Evolutionary conservation across 1,139 yeast species (phyloP).

Genomic region (Diutina rugosa): DNA sequence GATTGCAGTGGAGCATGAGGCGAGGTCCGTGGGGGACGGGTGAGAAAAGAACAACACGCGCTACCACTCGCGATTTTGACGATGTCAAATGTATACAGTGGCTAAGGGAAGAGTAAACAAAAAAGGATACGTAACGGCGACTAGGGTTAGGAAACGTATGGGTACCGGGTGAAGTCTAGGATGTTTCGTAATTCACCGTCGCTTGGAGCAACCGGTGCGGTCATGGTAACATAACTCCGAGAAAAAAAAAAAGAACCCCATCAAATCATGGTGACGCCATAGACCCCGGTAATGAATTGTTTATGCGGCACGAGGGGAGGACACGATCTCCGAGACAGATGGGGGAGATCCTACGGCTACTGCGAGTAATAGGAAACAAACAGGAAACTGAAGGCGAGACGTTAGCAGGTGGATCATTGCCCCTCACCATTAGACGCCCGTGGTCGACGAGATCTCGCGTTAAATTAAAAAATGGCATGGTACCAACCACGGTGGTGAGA

Average conservation of each 20-base stretch:
- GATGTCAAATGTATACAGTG: background rate
- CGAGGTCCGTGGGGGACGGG: background rate
- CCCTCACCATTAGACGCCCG: background rate
- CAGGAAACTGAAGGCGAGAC: no score
- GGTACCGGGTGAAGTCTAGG: background rate
- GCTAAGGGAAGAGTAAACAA: background rate
- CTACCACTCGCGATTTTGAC: background rate
- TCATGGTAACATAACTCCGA: background rate
- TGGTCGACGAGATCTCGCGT: background rate
- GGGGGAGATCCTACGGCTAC: no score
- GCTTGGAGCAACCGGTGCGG: background rate
- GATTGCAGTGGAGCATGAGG: slow-evolving; percentile 14
- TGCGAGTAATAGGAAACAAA: no score
- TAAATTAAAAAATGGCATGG: no score
- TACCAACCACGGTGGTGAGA: background rate
- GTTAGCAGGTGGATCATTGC: background rate
- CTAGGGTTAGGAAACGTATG: background rate
- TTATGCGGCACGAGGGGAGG: no score
- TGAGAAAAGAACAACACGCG: slow-evolving; percentile 2
- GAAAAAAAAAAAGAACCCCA: no score
- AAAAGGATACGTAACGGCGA: background rate
- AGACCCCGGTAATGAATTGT: no score
- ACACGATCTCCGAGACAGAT: no score
- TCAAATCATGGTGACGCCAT: no score
- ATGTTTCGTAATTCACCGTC: background rate